Base-by-base conservation (phyloP, 768 basidiomycete species). In the Mrakia frigida region DNA sequence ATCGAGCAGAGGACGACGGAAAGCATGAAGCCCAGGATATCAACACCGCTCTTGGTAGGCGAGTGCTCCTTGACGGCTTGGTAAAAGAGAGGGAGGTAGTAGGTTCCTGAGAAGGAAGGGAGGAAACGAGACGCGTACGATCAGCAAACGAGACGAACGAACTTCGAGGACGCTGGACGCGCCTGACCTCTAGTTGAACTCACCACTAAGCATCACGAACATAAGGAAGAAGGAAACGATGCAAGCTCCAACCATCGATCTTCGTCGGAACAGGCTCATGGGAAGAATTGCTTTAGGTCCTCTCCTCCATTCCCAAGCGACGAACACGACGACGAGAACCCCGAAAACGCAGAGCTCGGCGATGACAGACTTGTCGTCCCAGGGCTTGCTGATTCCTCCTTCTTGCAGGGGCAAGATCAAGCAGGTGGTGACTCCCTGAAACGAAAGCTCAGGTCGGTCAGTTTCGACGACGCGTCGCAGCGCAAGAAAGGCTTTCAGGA, bases 331-430 rank as follows among this genome's bases (percentile, higher is more conserved):
- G 21, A 82, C 69, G 6, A 81, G 77, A 25, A 85, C 63, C 14
- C 83, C 75, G 23, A 76, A 76, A 25, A 76, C 81, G 11, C 78
- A 79, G 46, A 85, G 82, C 68, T 80, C 75, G 67, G 82, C 81
- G n/a, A 83, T 80, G 86, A 87, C 79, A 81, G 86, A 79, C 83
- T 86, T 78, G 82, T 87, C 52, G 78, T 85, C 46, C 86, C 87
- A 88, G 3, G 85, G 81, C 75, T 85, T 85, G 9, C 81, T 80
- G 77, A 85, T 84, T 1, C 87, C 87, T n/a, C 86, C 87, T 85
- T 86, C 86, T 77, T 86, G 85, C 6, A 87, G 79, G 3, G 87
- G 84, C 5, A 87, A 82, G 41, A 86, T 81, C 21, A 87, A 81
- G 71, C 82, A 83, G 10, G 84, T 84, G 69, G 86, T 80, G 39